phyloP scores from a whole-genome alignment of 139 green algal species.

The Choricystis sp. region DNA sequence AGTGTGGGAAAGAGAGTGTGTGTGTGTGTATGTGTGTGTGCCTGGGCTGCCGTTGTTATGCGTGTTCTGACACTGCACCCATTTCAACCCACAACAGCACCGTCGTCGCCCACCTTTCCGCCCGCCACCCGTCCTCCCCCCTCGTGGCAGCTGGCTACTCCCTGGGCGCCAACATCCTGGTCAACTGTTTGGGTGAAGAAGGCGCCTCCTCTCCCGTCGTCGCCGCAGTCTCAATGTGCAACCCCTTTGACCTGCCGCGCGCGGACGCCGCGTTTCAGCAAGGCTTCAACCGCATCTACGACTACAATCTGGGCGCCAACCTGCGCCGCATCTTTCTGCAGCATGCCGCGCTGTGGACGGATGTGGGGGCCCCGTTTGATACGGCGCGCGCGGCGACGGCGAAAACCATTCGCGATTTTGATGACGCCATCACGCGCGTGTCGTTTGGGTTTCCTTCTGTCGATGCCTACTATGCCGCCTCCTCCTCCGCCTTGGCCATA shows the following conservation, averaged over 20 bases:
- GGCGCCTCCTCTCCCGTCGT: slow-evolving; percentile 36
- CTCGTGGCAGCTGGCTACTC: slow-evolving; percentile 79
- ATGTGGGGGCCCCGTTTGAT: slow-evolving; percentile 9
- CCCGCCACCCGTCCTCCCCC: slow-evolving; percentile 23
- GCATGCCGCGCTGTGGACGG: slow-evolving; percentile 45
- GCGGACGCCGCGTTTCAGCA: slow-evolving; percentile 42
- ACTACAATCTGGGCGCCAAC: slow-evolving; percentile 42
- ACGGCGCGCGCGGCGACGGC: slow-evolving; percentile 20
- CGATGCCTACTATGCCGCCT: slow-evolving; percentile 68
- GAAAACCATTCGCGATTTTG: slow-evolving; percentile 62
- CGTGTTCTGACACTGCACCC: background rate
- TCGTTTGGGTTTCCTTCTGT: slow-evolving; percentile 54
- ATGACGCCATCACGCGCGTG: slow-evolving; percentile 60
- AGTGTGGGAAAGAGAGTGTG: background rate
- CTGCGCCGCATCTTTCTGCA: slow-evolving; percentile 45
- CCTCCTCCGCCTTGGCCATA: slow-evolving; percentile 6
- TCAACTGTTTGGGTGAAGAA: slow-evolving; percentile 52
- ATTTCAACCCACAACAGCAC: slow-evolving; percentile 11
- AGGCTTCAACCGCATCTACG: slow-evolving; percentile 82
- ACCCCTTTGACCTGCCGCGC: slow-evolving; percentile 70
- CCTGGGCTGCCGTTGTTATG: background rate
- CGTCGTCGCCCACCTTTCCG: slow-evolving; percentile 36
- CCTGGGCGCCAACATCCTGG: slow-evolving; percentile 84
- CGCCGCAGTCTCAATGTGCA: slow-evolving; percentile 81
- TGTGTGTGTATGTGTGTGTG: background rate